Evolutionary conservation across 495 filamentous ascomycete genomes (phyloP).

Genomic region (Daldinia caldariorum): DNA sequence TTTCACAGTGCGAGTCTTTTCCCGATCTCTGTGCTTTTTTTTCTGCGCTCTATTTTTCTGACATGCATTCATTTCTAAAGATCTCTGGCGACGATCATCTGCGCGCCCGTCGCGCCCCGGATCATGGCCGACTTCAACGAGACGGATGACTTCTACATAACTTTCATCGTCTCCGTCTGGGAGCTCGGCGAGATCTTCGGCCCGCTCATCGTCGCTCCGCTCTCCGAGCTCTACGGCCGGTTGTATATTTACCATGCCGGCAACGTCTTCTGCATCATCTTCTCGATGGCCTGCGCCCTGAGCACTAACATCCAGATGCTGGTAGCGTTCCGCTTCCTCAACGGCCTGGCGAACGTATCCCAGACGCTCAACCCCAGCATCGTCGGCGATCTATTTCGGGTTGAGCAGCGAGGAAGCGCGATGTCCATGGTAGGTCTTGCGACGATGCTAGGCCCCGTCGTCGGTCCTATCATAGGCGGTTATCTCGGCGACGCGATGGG

Average conservation of each 20-base stretch:
- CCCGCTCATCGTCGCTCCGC: conserved; percentile 65
- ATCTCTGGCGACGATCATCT: conserved; percentile 27
- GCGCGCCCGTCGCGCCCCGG: conserved; percentile 49
- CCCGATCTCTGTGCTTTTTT: no score
- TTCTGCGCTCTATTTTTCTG: background rate
- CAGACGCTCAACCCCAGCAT: conserved; percentile 8
- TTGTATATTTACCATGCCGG: conserved; percentile 60
- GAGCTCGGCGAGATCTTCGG: conserved; percentile 65
- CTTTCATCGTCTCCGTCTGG: conserved; percentile 52
- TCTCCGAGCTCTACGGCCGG: conserved; percentile 73
- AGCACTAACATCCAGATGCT: conserved; percentile 55
- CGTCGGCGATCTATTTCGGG: conserved; percentile 57
- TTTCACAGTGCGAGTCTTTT: conserved; percentile 15
- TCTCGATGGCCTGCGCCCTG: conserved; percentile 57
- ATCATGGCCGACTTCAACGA: conserved; percentile 49
- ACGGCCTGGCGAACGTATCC: background rate
- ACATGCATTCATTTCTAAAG: background rate
- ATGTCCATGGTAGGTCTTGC: conserved; percentile 52
- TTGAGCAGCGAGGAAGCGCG: conserved; percentile 52
- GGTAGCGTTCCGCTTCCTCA: conserved; percentile 62
- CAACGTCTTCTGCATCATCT: conserved; percentile 59
- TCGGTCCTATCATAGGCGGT: conserved; percentile 65
- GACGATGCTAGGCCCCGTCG: conserved; percentile 18
- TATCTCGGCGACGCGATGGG: conserved; percentile 61
- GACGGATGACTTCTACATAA: conserved; percentile 32